These are phyloP conservation scores for Globisporangium alternatum DNA, from an alignment of 352 stramenopile genomes.

Conservation along the genomic window DNA sequence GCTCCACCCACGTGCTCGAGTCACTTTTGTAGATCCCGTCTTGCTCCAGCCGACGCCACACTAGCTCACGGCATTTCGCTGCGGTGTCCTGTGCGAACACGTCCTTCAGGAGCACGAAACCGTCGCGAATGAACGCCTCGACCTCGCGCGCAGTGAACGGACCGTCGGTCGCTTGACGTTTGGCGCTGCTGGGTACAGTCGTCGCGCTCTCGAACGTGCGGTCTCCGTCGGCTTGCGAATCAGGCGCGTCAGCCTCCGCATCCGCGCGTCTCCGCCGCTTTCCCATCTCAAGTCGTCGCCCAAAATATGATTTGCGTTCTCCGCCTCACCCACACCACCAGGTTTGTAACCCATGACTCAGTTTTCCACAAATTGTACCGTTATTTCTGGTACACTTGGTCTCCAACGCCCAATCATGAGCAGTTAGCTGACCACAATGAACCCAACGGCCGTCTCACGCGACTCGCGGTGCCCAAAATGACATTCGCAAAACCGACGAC, in stretches of 20 bases:
- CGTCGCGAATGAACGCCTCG: constrained; percentile 55
- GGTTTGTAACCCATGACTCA: constrained; percentile 7
- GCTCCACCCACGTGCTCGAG: constrained; percentile 49
- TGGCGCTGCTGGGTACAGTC: neutral
- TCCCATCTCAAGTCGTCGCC: neutral
- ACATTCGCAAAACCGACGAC: constrained; percentile 3
- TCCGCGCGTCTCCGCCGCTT: constrained; percentile 4
- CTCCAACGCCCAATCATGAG: constrained; percentile 5
- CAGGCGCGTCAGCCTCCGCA: neutral
- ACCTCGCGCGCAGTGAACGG: constrained; percentile 35
- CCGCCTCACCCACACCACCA: neutral
- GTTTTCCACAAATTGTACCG: constrained; percentile 5
- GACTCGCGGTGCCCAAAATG: neutral
- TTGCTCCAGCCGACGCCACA: constrained; percentile 35
- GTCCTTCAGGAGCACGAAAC: constrained; percentile 59
- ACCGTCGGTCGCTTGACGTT: constrained; percentile 8
- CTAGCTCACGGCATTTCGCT: constrained; percentile 38
- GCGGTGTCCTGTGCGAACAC: constrained; percentile 50
- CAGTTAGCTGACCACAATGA: constrained; percentile 2
- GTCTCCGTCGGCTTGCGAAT: neutral
- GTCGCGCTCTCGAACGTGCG: too few relatives aligned
- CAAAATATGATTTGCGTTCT: constrained; percentile 4
- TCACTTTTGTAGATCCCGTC: constrained; percentile 40
- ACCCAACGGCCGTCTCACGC: constrained; percentile 10
- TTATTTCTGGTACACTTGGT: neutral